Evolutionary conservation across 495 filamentous ascomycete species (phyloP).

Genomic region (Collariella sp.): DNA sequence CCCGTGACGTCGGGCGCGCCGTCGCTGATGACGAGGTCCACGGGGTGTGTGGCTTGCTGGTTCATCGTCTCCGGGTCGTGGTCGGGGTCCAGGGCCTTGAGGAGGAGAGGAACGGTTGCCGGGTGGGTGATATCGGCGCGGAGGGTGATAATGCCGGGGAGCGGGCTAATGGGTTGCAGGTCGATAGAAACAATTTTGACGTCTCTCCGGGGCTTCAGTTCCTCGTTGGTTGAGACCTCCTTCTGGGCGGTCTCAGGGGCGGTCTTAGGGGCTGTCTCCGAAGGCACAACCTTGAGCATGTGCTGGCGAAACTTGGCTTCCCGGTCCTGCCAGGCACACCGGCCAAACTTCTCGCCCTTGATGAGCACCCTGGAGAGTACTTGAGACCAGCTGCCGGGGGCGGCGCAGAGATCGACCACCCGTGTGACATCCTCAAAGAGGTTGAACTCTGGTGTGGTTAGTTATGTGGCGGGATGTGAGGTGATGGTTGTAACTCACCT

Average conservation of each 20-base stretch:
- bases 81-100: slow-evolving; percentile 73
- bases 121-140: slow-evolving; percentile 96
- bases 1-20: slow-evolving; percentile 96
- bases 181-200: slow-evolving; percentile 95
- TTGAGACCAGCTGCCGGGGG: slow-evolving; percentile 93
- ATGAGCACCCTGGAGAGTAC: slow-evolving; percentile 88
- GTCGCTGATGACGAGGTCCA: slow-evolving; percentile 89
- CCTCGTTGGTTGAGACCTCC: slow-evolving; percentile 1
- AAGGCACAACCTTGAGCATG: slow-evolving; percentile 40
- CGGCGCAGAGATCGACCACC: slow-evolving; percentile 93
- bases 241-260: neutral
- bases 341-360: slow-evolving; percentile 82
- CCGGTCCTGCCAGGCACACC: slow-evolving; percentile 75
- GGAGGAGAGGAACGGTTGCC: slow-evolving; percentile 79
- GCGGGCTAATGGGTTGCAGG: slow-evolving; percentile 86
- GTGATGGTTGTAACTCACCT: slow-evolving; percentile 31
- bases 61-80: slow-evolving; percentile 46
- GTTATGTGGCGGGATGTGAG: no score
- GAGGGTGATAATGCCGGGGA: slow-evolving; percentile 84
- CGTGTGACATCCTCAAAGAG: slow-evolving; percentile 81
- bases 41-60: slow-evolving; percentile 53
- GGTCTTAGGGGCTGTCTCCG: slow-evolving; percentile 20
- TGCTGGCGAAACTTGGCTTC: slow-evolving; percentile 52
- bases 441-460: slow-evolving; percentile 59
- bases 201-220: slow-evolving; percentile 53